phyloP scores from a whole-genome alignment of 768 basidiomycete species.

The Paxillus rubicundulus region DNA sequence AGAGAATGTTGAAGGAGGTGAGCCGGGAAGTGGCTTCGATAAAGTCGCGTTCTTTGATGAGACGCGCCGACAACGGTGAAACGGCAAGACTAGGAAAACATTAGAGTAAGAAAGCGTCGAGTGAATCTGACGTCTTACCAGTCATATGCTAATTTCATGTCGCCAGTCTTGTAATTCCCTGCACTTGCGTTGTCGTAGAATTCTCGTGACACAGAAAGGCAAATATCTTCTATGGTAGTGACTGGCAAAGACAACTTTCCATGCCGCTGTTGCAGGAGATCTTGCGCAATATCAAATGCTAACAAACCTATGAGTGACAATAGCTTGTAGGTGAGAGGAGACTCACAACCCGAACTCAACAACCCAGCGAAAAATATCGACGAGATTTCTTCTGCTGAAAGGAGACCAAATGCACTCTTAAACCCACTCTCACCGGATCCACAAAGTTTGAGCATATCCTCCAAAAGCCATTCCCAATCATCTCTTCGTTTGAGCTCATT shows the following conservation, averaged over 20 bases:
- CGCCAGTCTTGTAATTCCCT: conserved; percentile 89
- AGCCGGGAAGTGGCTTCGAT: conserved; percentile 97
- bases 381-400: conserved; percentile 67
- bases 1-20: conserved; percentile 84
- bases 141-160: conserved; percentile 96
- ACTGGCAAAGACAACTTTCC: conserved; percentile 47
- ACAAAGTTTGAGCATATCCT: conserved; percentile 86
- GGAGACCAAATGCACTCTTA: conserved; percentile 76
- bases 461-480: conserved; percentile 85
- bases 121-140: conserved; percentile 52
- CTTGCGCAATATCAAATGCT: conserved; percentile 71
- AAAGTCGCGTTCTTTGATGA: conserved; percentile 78
- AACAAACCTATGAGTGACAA: conserved; percentile 9
- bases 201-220: conserved; percentile 78
- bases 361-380: conserved; percentile 86
- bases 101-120: conserved; percentile 2
- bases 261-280: conserved; percentile 50
- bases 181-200: conserved; percentile 93
- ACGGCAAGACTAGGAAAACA: conserved; percentile 64
- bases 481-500: conserved; percentile 57
- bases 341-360: conserved; percentile 85
- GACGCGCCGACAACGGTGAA: conserved; percentile 56
- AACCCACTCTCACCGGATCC: conserved; percentile 59
- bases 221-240: conserved; percentile 68
- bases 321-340: not conserved